Percentiles rank a stretch among this genome's conserved stretches.
Evolutionary conservation across 2,329 filamentous ascomycete species (phyloP).

Genomic region (Sporothrix euskadiensis): DNA sequence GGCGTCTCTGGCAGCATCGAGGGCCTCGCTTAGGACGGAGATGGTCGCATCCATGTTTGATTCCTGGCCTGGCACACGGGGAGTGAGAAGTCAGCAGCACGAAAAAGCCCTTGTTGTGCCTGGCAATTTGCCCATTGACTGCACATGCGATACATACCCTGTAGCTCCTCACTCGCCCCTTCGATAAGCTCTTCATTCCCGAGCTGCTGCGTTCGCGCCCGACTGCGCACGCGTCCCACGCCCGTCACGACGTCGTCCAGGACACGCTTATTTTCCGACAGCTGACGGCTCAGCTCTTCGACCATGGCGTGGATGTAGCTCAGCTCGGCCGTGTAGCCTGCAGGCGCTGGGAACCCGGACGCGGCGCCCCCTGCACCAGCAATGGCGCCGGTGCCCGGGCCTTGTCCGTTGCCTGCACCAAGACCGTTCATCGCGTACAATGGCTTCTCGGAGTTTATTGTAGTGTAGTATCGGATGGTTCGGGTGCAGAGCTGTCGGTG

Average conservation of each 20-base stretch:
- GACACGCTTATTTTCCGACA: constrained; percentile 61
- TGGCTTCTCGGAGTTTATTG: neutral
- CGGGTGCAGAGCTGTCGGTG: neutral
- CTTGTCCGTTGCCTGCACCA: constrained; percentile 21
- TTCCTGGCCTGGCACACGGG: constrained; percentile 50
- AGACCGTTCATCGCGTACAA: constrained; percentile 29
- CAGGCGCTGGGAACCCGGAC: constrained; percentile 60
- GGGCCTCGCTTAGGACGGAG: constrained; percentile 61
- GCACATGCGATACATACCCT: constrained; percentile 46
- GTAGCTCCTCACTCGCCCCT: constrained; percentile 57
- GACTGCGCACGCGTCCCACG: constrained; percentile 61
- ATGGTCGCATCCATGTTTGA: constrained; percentile 55
- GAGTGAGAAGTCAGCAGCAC: constrained; percentile 22
- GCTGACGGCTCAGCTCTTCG: constrained; percentile 63
- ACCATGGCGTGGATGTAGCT: constrained; percentile 70
- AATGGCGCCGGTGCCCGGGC: constrained; percentile 12
- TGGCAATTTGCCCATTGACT: neutral
- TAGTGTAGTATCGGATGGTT: neutral
- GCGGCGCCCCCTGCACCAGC: constrained; percentile 38
- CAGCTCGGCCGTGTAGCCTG: constrained; percentile 66
- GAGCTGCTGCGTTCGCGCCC: constrained; percentile 53
- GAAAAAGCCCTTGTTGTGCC: neutral
- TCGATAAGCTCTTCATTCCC: constrained; percentile 61
- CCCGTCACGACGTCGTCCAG: constrained; percentile 66
- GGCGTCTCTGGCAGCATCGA: constrained; percentile 62